phyloP scores from a whole-genome alignment of 2,329 filamentous ascomycete genomes.

The Cercospora sojina region DNA sequence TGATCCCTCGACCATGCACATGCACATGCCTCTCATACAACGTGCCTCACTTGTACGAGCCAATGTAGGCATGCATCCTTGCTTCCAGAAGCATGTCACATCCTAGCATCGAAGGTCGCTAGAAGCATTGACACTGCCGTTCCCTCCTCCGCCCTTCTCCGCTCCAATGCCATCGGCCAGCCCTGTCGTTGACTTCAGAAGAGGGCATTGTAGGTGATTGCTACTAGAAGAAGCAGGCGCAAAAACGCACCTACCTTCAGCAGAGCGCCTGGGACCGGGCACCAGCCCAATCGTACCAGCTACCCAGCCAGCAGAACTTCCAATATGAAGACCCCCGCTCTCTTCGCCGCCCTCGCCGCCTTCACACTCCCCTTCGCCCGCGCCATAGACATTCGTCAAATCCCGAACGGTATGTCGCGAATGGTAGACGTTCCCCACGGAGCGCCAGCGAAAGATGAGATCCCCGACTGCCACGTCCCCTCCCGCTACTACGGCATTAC shows the following conservation, averaged over 20 bases:
- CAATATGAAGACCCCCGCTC: background rate
- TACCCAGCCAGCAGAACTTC: background rate
- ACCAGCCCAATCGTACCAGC: background rate
- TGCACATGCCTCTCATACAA: background rate
- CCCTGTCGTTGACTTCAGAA: background rate
- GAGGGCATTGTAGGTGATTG: background rate
- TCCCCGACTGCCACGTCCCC: background rate
- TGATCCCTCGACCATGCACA: background rate
- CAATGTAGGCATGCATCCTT: background rate
- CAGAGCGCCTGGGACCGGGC: background rate
- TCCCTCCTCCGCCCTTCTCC: background rate
- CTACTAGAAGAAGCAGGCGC: background rate
- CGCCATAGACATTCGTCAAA: background rate
- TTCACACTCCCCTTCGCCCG: background rate
- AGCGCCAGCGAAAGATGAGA: background rate
- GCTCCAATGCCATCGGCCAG: background rate
- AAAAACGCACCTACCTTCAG: background rate
- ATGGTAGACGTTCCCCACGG: background rate
- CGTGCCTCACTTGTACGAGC: background rate
- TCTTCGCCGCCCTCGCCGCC: background rate
- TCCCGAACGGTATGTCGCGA: background rate
- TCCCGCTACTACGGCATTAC: constrained; percentile 22
- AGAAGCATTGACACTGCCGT: background rate
- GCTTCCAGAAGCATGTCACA: background rate
- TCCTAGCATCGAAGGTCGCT: background rate